phyloP scores from a whole-genome alignment of 768 basidiomycete species.

The Panaeolus papilionaceus region DNA sequence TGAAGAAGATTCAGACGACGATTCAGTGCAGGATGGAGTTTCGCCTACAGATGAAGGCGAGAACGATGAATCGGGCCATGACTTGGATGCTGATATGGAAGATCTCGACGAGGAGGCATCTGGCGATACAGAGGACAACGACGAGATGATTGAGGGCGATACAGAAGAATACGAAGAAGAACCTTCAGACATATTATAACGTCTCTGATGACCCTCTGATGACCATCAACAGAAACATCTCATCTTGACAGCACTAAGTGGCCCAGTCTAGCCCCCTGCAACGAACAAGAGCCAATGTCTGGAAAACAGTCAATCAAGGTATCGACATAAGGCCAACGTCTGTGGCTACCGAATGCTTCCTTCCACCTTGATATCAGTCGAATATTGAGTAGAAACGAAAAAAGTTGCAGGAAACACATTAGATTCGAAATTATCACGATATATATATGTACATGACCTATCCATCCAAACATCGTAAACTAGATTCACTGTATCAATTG shows the following conservation, averaged over 20 bases:
- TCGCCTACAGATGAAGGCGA: slow-evolving; percentile 56
- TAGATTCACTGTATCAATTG: neutral
- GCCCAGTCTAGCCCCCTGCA: too few relatives aligned
- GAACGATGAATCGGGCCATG: slow-evolving; percentile 49
- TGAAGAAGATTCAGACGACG: slow-evolving; percentile 58
- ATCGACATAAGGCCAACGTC: neutral
- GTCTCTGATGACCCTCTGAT: neutral
- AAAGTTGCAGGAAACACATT: neutral
- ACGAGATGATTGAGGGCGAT: slow-evolving; percentile 50
- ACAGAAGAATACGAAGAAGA: slow-evolving; percentile 63
- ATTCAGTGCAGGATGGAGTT: slow-evolving; percentile 44
- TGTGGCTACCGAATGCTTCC: too few relatives aligned
- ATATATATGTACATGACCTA: neutral
- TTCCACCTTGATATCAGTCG: too few relatives aligned
- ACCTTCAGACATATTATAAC: slow-evolving; percentile 37
- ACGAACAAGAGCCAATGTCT: neutral
- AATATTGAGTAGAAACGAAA: neutral
- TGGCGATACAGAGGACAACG: slow-evolving; percentile 50
- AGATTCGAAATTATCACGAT: neutral
- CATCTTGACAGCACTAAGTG: neutral
- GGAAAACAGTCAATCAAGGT: neutral
- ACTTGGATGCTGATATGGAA: slow-evolving; percentile 72
- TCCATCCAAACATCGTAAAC: neutral
- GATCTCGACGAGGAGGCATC: slow-evolving; percentile 55
- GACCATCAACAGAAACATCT: neutral